Evolutionary conservation across 495 filamentous ascomycete genomes (phyloP).

Genomic region (Daldinia concentrica): DNA sequence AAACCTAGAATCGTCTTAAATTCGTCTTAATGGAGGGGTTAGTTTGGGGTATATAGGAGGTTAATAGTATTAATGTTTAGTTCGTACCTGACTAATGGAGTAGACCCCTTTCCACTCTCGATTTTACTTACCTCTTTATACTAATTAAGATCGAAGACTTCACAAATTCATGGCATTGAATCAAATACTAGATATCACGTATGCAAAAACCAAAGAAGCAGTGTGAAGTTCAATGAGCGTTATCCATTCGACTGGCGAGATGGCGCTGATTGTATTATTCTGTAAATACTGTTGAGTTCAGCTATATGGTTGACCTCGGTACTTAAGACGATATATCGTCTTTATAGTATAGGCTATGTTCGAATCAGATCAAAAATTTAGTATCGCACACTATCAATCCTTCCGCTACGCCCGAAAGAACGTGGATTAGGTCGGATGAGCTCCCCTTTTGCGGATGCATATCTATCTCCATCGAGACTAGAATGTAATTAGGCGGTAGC

Average conservation of each 20-base stretch:
- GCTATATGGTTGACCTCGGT: constrained; percentile 28
- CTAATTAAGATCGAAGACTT: no score
- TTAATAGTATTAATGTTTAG: neutral
- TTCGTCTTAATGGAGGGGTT: neutral
- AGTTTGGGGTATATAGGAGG: neutral
- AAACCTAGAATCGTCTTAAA: neutral
- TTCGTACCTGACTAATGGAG: neutral
- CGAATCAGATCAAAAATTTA: constrained; percentile 35
- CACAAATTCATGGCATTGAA: neutral
- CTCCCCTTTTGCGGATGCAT: constrained; percentile 38
- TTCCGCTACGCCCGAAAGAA: constrained; percentile 47
- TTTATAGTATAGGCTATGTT: constrained; percentile 15
- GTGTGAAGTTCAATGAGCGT: constrained; percentile 41
- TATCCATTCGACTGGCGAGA: constrained; percentile 42
- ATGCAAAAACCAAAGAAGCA: neutral
- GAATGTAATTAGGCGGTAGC: constrained; percentile 34
- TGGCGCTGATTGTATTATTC: constrained; percentile 46
- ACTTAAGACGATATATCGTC: constrained; percentile 14
- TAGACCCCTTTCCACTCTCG: no score
- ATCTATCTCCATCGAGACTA: constrained; percentile 17
- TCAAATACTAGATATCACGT: neutral
- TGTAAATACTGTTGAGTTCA: constrained; percentile 24
- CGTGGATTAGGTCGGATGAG: constrained; percentile 47
- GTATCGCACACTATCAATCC: constrained; percentile 23
- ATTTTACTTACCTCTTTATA: no score